Conservation (phyloP, 1,139 yeast species). For the Suhomyces guaymorum region DNA sequence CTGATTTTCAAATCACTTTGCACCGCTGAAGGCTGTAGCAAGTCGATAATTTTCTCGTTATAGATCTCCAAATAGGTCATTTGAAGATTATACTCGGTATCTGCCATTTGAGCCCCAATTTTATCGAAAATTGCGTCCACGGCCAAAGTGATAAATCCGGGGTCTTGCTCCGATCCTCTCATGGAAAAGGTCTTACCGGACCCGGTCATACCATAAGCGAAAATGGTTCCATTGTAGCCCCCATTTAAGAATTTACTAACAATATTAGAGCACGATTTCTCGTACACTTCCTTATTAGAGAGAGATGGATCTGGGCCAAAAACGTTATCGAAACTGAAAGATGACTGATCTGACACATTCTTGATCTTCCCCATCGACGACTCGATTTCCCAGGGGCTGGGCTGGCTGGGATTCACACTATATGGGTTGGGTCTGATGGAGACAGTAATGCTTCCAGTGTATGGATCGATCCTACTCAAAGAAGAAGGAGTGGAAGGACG, state of each 20-base stretch:
- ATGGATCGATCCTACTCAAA: slow-evolving; percentile 36
- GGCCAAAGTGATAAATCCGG: slow-evolving; percentile 79
- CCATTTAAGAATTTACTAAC: slow-evolving; percentile 63
- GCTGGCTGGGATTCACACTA: slow-evolving; percentile 24
- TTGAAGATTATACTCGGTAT: slow-evolving; percentile 44
- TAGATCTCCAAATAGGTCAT: slow-evolving; percentile 86
- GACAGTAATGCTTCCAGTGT: slow-evolving; percentile 53
- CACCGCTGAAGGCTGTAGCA: slow-evolving; percentile 40
- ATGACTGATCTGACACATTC: slow-evolving; percentile 51
- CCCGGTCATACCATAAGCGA: slow-evolving; percentile 96
- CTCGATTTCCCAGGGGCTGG: slow-evolving; percentile 48
- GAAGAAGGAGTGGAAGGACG: slow-evolving; percentile 44
- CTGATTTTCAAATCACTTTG: slow-evolving; percentile 63
- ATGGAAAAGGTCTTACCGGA: slow-evolving; percentile 92
- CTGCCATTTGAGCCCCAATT: slow-evolving; percentile 32
- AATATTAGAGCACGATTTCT: slow-evolving; percentile 58
- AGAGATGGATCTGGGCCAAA: slow-evolving; percentile 50
- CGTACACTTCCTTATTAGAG: slow-evolving; percentile 62
- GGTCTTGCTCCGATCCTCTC: slow-evolving; percentile 71
- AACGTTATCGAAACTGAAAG: slow-evolving; percentile 76
- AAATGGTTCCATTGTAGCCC: slow-evolving; percentile 86
- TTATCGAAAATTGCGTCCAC: slow-evolving; percentile 63
- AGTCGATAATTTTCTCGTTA: slow-evolving; percentile 81
- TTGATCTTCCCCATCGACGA: slow-evolving; percentile 41
- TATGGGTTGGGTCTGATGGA: slow-evolving; percentile 57